Conservation (phyloP, 768 basidiomycete species). For the Solioccasus polychromus region DNA sequence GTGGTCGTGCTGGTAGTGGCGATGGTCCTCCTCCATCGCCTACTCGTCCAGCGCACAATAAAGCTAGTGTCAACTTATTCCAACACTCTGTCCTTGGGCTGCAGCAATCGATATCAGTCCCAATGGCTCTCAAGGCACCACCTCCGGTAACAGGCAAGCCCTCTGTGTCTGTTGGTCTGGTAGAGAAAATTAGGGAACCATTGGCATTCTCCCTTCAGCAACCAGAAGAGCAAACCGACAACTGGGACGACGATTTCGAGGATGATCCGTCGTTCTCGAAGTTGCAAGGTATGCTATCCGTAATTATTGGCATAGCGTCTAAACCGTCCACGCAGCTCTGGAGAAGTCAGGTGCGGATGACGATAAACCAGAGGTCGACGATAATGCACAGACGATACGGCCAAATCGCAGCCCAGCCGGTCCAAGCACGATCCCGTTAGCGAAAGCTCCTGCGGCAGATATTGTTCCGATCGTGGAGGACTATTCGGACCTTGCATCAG, state of each 20-base stretch:
- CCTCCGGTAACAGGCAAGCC: conserved; percentile 19
- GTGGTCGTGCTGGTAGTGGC: conserved; percentile 34
- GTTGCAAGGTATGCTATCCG: conserved; percentile 49
- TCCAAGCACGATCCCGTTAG: conserved; percentile 48
- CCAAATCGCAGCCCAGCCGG: conserved; percentile 68
- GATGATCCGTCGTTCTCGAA: conserved; percentile 88
- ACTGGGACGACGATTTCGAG: conserved; percentile 99
- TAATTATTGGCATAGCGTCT: not conserved
- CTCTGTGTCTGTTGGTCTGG: conserved; percentile 27
- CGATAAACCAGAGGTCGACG: conserved; percentile 55
- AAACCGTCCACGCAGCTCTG: conserved; percentile 41
- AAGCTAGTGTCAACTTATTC: conserved; percentile 24
- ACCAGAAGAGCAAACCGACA: conserved; percentile 87
- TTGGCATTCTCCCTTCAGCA: conserved; percentile 63
- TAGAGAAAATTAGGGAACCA: conserved; percentile 48
- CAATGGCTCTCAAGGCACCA: conserved; percentile 24
- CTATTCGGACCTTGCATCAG: conserved; percentile 83
- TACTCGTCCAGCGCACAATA: conserved; percentile 32
- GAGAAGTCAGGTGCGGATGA: conserved; percentile 60
- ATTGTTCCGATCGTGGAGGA: conserved; percentile 80
- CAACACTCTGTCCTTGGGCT: conserved; percentile 34
- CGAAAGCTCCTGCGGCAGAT: conserved; percentile 58
- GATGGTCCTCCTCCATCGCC: conserved; percentile 46
- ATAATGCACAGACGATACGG: conserved; percentile 78
- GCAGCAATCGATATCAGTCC: conserved; percentile 35